Conservation (phyloP, 2,329 filamentous ascomycete genomes). For the Sarocladium oryzae region DNA sequence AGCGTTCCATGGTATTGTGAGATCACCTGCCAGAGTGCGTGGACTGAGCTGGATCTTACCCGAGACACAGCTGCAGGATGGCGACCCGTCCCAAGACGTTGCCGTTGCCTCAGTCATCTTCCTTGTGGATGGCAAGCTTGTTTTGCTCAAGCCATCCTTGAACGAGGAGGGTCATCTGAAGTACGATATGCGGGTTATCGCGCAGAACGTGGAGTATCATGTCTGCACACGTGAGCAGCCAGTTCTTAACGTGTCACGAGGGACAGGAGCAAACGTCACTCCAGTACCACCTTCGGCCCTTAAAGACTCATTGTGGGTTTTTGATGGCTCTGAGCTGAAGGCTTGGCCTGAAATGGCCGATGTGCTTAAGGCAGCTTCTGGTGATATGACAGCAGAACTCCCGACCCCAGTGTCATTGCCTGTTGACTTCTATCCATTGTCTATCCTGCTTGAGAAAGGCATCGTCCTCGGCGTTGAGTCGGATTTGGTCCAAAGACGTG, state of each 20-base stretch:
- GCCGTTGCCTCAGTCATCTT: constrained; percentile 89
- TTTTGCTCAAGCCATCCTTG: constrained; percentile 79
- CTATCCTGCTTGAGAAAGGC: constrained; percentile 79
- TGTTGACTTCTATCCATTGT: constrained; percentile 93
- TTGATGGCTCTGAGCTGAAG: constrained; percentile 79
- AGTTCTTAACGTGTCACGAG: constrained; percentile 25
- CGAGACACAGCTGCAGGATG: constrained; percentile 79
- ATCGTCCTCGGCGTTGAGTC: constrained; percentile 87
- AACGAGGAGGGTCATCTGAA: constrained; percentile 80
- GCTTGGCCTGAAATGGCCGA: constrained; percentile 87
- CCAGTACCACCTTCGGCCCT: constrained; percentile 39
- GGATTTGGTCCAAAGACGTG: constrained; percentile 85
- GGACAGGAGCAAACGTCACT: constrained; percentile 16
- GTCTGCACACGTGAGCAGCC: constrained; percentile 84
- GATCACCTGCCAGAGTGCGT: constrained; percentile 85
- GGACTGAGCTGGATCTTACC: constrained; percentile 94
- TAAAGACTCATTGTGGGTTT: constrained; percentile 87
- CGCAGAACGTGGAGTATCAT: constrained; percentile 94
- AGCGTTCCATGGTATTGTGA: constrained; percentile 90
- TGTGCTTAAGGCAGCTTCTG: constrained; percentile 64
- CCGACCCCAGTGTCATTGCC: constrained; percentile 69
- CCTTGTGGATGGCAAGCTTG: constrained; percentile 94
- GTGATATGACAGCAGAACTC: constrained; percentile 57
- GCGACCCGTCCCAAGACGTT: constrained; percentile 93
- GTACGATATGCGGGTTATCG: constrained; percentile 96